Conservation (phyloP, 192 early-diverging fungal species). For the Linnemannia exigua region DNA sequence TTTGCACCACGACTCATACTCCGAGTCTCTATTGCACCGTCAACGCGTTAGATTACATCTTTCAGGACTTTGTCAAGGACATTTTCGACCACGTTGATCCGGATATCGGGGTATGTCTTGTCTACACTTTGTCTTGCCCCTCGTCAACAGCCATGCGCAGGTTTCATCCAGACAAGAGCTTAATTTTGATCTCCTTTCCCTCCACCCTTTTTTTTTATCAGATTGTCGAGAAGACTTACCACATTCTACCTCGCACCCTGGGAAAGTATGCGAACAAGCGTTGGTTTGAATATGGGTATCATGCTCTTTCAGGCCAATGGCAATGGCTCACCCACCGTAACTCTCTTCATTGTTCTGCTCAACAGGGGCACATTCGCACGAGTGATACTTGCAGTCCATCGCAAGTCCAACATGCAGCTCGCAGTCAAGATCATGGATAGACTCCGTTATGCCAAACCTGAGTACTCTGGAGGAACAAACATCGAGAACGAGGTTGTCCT, state of each 20-base stretch:
- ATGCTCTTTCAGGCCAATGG: not conserved
- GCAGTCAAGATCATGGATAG: constrained; percentile 93
- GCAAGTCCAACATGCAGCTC: constrained; percentile 73
- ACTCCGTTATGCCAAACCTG: constrained; percentile 71
- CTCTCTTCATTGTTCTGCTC: constrained; percentile 19
- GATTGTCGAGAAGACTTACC: constrained; percentile 28
- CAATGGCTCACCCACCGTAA: not conserved
- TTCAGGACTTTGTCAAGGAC: constrained; percentile 9
- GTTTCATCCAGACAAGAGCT: not conserved
- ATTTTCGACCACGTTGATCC: constrained; percentile 12
- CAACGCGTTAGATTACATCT: constrained; percentile 15
- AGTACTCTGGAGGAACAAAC: constrained; percentile 83
- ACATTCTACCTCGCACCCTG: constrained; percentile 36
- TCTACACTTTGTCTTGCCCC: not conserved
- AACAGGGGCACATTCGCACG: constrained; percentile 83
- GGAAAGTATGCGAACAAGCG: constrained; percentile 30
- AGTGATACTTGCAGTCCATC: constrained; percentile 76
- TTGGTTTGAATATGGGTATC: not conserved
- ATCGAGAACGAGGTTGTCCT: constrained; percentile 82
- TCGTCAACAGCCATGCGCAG: not conserved
- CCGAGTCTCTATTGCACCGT: not conserved
- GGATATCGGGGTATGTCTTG: constrained; percentile 58
- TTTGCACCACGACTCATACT: too few relatives aligned
- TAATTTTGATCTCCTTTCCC: not conserved
- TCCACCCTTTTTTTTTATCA: not conserved